A percentile compares a stretch with the other conserved stretches of the same genome.
Evolutionary conservation across 495 filamentous ascomycete species (phyloP).

Genomic region (Penicillium diatomitis): DNA sequence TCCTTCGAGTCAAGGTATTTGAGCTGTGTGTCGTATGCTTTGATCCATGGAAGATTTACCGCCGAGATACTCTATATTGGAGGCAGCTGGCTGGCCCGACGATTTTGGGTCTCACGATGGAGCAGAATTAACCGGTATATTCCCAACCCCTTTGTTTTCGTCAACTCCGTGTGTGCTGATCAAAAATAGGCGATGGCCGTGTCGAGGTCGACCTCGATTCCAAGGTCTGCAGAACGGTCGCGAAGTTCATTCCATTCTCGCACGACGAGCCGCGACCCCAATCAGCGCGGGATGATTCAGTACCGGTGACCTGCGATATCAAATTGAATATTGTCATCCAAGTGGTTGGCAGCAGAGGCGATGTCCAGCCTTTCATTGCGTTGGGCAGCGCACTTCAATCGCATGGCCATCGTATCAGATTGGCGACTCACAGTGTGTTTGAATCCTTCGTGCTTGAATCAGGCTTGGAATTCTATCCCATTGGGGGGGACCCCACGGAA

Average conservation of each 20-base stretch:
- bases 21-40: background rate
- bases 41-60: slow-evolving; percentile 4
- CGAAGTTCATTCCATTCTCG: slow-evolving; percentile 7
- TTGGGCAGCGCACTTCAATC: slow-evolving; percentile 41
- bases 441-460: slow-evolving; percentile 45
- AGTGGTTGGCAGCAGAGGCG: slow-evolving; percentile 44
- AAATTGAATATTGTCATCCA: slow-evolving; percentile 44
- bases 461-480: slow-evolving; percentile 53
- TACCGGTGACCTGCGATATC: slow-evolving; percentile 7
- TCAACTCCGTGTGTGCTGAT: background rate
- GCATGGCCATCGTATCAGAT: slow-evolving; percentile 45
- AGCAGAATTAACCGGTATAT: background rate
- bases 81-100: slow-evolving; percentile 2
- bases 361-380: slow-evolving; percentile 47
- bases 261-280: slow-evolving; percentile 1
- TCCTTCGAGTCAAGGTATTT: background rate
- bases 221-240: slow-evolving; percentile 9
- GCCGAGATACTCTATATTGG: slow-evolving; percentile 2
- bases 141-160: background rate
- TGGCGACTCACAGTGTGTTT: slow-evolving; percentile 56
- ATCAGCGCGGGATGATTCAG: background rate
- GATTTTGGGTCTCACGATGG: background rate
- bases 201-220: slow-evolving; percentile 20
- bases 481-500: slow-evolving; percentile 53
- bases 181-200: slow-evolving; percentile 15